Percentiles rank a stretch among this genome's conserved stretches.
Evolutionary conservation across 2,329 filamentous ascomycete genomes (phyloP).

Genomic region (Gnomoniopsis sp.): DNA sequence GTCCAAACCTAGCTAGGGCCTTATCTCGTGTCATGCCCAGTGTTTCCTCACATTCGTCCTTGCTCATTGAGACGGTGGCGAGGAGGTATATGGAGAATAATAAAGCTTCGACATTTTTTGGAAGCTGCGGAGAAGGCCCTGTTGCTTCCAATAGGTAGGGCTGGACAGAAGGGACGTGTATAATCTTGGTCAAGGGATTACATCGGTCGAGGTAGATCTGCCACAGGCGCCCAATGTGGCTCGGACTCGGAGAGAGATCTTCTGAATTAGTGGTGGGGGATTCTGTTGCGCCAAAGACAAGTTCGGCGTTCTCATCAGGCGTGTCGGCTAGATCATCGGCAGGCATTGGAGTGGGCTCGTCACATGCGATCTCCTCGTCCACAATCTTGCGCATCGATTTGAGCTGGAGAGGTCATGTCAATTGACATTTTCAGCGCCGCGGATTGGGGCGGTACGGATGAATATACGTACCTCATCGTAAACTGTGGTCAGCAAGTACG

Average conservation of each 20-base stretch:
- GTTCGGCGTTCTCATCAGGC: slow-evolving; percentile 50
- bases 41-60: slow-evolving; percentile 52
- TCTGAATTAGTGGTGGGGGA: slow-evolving; percentile 35
- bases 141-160: slow-evolving; percentile 61
- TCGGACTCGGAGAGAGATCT: slow-evolving; percentile 60
- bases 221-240: slow-evolving; percentile 70
- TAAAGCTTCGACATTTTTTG: slow-evolving; percentile 57
- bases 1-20: slow-evolving; percentile 49
- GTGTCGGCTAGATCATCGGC: slow-evolving; percentile 20
- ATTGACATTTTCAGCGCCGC: not conserved
- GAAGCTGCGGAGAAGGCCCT: slow-evolving; percentile 51
- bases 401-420: slow-evolving; percentile 35
- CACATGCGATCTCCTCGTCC: slow-evolving; percentile 41
- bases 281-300: slow-evolving; percentile 42
- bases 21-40: slow-evolving; percentile 47
- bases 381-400: slow-evolving; percentile 58
- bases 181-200: slow-evolving; percentile 68
- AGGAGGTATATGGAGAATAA: slow-evolving; percentile 65
- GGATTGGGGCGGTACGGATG: not conserved
- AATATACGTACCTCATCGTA: slow-evolving; percentile 48
- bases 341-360: slow-evolving; percentile 14
- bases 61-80: slow-evolving; percentile 52
- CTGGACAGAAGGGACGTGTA: slow-evolving; percentile 70
- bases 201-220: slow-evolving; percentile 71
- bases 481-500: slow-evolving; percentile 49